A percentile compares a stretch with the other conserved stretches of the same genome.
Evolutionary conservation across 371 early-diverging fungal species (phyloP).

Genomic region (Umbelopsis sp.): DNA sequence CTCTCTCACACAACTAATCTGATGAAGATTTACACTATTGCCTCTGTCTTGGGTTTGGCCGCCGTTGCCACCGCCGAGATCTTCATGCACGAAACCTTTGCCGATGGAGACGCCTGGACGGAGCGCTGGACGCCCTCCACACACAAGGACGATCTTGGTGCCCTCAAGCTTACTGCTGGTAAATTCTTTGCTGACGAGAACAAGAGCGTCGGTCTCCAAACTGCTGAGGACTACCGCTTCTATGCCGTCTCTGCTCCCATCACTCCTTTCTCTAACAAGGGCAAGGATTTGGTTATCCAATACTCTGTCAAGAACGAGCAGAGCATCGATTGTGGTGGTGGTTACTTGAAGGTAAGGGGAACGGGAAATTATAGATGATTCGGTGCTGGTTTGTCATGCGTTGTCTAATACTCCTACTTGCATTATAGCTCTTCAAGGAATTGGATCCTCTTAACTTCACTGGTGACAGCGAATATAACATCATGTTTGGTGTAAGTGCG

Average conservation of each 20-base stretch:
- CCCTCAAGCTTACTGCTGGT: conserved; percentile 74
- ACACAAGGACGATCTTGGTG: conserved; percentile 75
- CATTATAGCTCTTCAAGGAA: conserved; percentile 51
- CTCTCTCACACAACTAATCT: conserved; percentile 21
- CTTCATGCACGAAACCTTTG: conserved; percentile 89
- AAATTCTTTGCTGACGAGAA: conserved; percentile 80
- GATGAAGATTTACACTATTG: conserved; percentile 63
- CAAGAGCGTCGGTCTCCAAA: conserved; percentile 73
- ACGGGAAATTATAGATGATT: conserved; percentile 33
- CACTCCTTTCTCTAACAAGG: conserved; percentile 74
- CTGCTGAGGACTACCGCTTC: conserved; percentile 84
- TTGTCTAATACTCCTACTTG: background rate
- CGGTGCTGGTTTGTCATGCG: background rate
- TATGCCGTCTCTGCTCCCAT: conserved; percentile 83
- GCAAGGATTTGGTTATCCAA: conserved; percentile 87
- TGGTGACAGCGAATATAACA: conserved; percentile 91
- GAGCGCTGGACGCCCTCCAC: conserved; percentile 79
- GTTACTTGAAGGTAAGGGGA: conserved; percentile 88
- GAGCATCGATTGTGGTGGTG: conserved; percentile 95
- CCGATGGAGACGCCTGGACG: conserved; percentile 63
- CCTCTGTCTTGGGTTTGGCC: conserved; percentile 66
- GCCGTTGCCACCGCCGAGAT: conserved; percentile 73
- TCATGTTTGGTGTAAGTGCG: conserved; percentile 79
- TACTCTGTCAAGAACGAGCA: conserved; percentile 96
- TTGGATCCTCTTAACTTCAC: conserved; percentile 78